phyloP scores from a whole-genome alignment of 108 stramenopile genomes.

The Pseudonitzschia delicatissima region DNA sequence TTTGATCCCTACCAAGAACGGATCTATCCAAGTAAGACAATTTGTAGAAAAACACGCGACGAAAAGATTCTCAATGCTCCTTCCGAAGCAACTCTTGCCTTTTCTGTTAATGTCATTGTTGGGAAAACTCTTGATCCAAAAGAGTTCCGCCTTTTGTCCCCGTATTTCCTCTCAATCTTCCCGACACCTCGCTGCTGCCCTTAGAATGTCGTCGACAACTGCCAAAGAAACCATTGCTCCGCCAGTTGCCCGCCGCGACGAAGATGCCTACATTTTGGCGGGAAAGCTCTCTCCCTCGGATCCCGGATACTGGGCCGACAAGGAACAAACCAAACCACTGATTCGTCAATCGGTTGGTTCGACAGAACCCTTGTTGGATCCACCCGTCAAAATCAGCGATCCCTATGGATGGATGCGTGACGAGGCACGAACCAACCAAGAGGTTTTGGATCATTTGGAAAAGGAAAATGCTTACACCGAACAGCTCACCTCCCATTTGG shows the following conservation, averaged over 20 bases:
- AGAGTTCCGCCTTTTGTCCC: no score
- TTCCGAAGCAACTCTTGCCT: no score
- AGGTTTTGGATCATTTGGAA: constrained; percentile 72
- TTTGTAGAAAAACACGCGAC: no score
- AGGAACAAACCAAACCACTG: neutral
- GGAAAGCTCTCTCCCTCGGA: constrained; percentile 38
- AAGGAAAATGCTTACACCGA: constrained; percentile 86
- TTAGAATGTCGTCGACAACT: no score
- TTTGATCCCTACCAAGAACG: no score
- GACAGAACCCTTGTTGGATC: constrained; percentile 61
- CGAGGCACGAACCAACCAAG: constrained; percentile 65
- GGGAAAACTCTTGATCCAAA: no score
- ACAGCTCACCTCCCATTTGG: constrained; percentile 60
- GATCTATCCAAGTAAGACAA: no score
- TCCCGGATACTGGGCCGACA: constrained; percentile 10
- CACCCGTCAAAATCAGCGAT: constrained; percentile 66
- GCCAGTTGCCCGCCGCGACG: constrained; percentile 70
- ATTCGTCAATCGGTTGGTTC: constrained; percentile 65
- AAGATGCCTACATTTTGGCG: constrained; percentile 60
- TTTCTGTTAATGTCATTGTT: no score
- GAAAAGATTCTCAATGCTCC: no score
- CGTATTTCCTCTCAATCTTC: no score
- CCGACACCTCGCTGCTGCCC: no score
- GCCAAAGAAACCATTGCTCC: no score
- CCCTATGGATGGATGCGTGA: constrained; percentile 94